Evolutionary conservation across 1,139 yeast genomes (phyloP).

Genomic region (Blastobotrys serpentis): DNA sequence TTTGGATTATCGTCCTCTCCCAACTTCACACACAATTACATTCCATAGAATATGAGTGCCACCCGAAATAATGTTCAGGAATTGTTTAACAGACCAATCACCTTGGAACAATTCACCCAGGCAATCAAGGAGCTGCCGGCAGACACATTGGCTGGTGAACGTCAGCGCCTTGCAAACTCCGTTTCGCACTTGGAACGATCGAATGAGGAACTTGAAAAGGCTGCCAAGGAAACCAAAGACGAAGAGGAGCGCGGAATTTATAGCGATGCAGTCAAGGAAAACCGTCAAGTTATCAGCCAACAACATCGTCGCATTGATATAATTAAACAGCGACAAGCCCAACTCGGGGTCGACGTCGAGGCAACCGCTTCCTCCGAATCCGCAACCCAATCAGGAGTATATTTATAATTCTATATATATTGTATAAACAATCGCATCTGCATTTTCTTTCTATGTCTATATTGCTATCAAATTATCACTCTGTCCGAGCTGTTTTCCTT

Average conservation of each 20-base stretch:
- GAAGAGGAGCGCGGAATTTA: conserved; percentile 22
- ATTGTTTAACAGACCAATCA: conserved; percentile 15
- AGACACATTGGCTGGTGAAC: conserved; percentile 25
- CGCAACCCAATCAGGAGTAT: conserved; percentile 1
- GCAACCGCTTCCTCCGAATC: not conserved
- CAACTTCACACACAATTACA: not conserved
- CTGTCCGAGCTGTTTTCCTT: not conserved
- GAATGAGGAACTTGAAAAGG: conserved; percentile 28
- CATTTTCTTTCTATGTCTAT: too few species aligned
- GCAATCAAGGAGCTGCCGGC: conserved; percentile 25
- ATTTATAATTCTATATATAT: conserved; percentile 2
- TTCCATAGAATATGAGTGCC: not conserved
- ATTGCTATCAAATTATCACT: not conserved
- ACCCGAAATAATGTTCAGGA: not conserved
- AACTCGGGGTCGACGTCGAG: conserved; percentile 3
- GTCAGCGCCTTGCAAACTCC: conserved; percentile 33
- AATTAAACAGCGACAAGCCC: conserved; percentile 4
- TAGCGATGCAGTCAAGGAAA: conserved; percentile 29
- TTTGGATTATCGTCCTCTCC: not conserved
- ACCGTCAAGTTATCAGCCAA: conserved; percentile 25
- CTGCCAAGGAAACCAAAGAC: conserved; percentile 20
- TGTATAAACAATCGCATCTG: not conserved
- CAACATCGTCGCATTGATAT: conserved; percentile 26
- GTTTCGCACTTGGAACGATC: conserved; percentile 32
- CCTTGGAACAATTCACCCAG: conserved; percentile 21